These are phyloP conservation scores for Tilletia walkeri DNA, from an alignment of 1,284 basidiomycete genomes.

Conservation along the genomic window DNA sequence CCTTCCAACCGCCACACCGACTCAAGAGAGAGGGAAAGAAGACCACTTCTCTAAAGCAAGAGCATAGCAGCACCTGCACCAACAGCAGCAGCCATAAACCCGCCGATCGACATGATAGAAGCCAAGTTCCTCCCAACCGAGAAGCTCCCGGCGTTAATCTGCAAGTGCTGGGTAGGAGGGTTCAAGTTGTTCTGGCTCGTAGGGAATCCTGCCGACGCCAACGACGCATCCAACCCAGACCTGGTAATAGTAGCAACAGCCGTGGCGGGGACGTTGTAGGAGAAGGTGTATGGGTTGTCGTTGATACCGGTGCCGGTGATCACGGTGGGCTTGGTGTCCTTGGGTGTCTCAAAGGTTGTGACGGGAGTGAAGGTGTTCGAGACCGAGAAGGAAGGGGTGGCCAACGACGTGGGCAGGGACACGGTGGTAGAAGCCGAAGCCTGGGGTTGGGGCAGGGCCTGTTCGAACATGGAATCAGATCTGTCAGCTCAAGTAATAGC, in stretches of 20 bases:
- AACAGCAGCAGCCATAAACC: not conserved
- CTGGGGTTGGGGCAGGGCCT: conserved; percentile 13
- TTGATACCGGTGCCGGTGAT: not conserved
- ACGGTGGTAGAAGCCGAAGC: not conserved
- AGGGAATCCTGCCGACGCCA: not conserved
- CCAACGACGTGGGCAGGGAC: not conserved
- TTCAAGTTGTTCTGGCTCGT: not conserved
- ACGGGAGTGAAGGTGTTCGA: conserved; percentile 13
- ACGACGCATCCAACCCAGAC: not conserved
- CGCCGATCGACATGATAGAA: not conserved
- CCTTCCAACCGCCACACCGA: too few species aligned
- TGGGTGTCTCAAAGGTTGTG: conserved; percentile 2
- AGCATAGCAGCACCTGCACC: conserved; percentile 10
- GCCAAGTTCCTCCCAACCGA: not conserved
- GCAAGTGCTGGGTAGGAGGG: not conserved
- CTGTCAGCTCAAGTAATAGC: not conserved
- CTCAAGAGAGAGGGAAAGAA: too few species aligned
- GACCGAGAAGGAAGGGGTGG: conserved; percentile 4
- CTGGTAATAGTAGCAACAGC: not conserved
- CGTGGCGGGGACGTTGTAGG: conserved; percentile 11
- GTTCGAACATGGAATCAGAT: not conserved
- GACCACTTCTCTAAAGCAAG: not conserved
- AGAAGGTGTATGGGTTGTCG: conserved; percentile 10
- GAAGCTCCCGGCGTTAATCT: not conserved
- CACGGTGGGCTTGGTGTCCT: not conserved